Evolutionary conservation across 768 basidiomycete genomes (phyloP), one percentile per base, ranked within the genome.

Genomic region (Lactarius pseudohatsudake): DNA sequence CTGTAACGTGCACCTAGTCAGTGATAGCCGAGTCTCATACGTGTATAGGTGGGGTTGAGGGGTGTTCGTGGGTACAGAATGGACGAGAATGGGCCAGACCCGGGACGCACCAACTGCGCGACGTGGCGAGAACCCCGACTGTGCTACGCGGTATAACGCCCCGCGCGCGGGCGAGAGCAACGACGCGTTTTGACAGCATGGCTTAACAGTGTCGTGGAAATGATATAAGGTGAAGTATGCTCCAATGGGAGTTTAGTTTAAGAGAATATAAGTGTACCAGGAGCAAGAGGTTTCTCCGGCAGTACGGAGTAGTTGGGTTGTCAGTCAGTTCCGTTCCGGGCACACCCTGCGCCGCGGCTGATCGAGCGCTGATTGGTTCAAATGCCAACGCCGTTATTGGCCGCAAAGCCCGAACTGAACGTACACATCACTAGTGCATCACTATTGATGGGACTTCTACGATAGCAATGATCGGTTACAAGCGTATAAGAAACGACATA

Each of bases 1-100:
- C 85, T 86, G 45, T 50, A 64, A 60, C 61, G 61, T 62, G 65
- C 30, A 62, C 53, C n/a, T 18, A 47, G 61, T 66, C 30, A 66
- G 50, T 5, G 50, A 62, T 26, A 11, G 15, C n/a, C 32, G 38
- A 8, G 22, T 38, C 26, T 32, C 30, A 26, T 57, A 56, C 45
- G 43, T 13, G 53, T n/a, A 38, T 32, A 36, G 18, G 57, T 53
- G 57, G 56, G 65, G 61, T 57, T 9, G 50, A 62, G 61, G 61
- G 65, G 30, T n/a, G 53, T 11, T 18, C 32, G 43, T 43, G 38
- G 50, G 9, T 22, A 8, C 9, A 34, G 54, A 28, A 26, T n/a
- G 64, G 18, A 69, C 6, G 16, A 47, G 36, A 34, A 41, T 38
- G 47, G 40, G 18, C n/a, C 26, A 47, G 57, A 53, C 28, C 30